These are phyloP conservation scores for Fusarium euwallaceae DNA, from an alignment of 2,329 filamentous ascomycete species.

Conservation along the genomic window DNA sequence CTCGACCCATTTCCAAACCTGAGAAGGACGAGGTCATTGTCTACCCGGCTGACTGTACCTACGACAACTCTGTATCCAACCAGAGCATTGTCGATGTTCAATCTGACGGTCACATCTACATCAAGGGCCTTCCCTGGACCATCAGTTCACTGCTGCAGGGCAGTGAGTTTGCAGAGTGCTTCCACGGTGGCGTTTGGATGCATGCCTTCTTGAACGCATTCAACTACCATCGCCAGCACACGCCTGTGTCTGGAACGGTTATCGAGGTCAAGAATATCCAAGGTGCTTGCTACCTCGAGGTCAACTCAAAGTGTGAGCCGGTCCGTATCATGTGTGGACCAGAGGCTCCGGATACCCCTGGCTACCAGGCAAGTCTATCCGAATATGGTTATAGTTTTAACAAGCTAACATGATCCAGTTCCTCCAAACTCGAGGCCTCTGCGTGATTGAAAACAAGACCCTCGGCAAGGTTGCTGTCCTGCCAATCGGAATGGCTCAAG, in stretches of 20 bases:
- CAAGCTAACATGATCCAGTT: slow-evolving; percentile 45
- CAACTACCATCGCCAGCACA: slow-evolving; percentile 59
- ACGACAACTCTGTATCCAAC: slow-evolving; percentile 42
- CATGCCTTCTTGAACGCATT: slow-evolving; percentile 56
- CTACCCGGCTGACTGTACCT: slow-evolving; percentile 55
- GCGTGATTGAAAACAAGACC: slow-evolving; percentile 54
- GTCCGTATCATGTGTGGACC: slow-evolving; percentile 40
- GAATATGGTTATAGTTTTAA: neutral
- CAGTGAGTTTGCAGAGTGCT: slow-evolving; percentile 48
- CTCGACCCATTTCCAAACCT: slow-evolving; percentile 48
- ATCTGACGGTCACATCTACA: slow-evolving; percentile 45
- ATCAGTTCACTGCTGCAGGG: slow-evolving; percentile 53
- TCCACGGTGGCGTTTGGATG: slow-evolving; percentile 56
- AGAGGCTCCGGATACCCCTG: slow-evolving; percentile 51
- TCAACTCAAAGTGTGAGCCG: slow-evolving; percentile 38
- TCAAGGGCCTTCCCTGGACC: slow-evolving; percentile 56
- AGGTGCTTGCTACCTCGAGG: slow-evolving; percentile 55
- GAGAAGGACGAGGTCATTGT: slow-evolving; percentile 48
- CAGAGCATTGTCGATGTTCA: slow-evolving; percentile 43
- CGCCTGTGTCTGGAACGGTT: slow-evolving; percentile 55
- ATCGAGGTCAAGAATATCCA: slow-evolving; percentile 54
- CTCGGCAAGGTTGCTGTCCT: slow-evolving; percentile 56
- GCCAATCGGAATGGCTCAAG: slow-evolving; percentile 60
- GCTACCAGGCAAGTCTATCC: slow-evolving; percentile 47
- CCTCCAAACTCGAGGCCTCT: slow-evolving; percentile 53